These are phyloP conservation scores for Calonectria ilicicola DNA, from an alignment of 2,329 filamentous ascomycete genomes.

Conservation along the genomic window DNA sequence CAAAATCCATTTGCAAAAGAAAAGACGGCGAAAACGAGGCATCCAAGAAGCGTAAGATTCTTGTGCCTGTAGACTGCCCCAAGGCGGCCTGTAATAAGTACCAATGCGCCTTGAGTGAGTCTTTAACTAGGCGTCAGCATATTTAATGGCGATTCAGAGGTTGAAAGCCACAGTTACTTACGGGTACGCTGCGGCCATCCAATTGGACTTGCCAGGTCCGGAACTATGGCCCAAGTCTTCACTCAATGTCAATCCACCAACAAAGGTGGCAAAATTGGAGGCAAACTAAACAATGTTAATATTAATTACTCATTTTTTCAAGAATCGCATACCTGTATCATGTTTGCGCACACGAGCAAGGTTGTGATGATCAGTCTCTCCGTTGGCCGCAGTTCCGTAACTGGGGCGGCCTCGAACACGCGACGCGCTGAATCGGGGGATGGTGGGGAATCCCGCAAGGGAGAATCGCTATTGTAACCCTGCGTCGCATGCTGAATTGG, in stretches of 20 bases:
- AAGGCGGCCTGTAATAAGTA: slow-evolving; percentile 63
- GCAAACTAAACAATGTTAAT: slow-evolving; percentile 1
- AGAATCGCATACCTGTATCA: slow-evolving; percentile 1
- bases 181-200: slow-evolving; percentile 55
- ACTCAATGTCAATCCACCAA: slow-evolving; percentile 11
- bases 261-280: slow-evolving; percentile 19
- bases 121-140: slow-evolving; percentile 36
- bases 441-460: not conserved
- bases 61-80: slow-evolving; percentile 66
- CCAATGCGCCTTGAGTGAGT: slow-evolving; percentile 64
- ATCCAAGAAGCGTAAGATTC: slow-evolving; percentile 58
- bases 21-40: slow-evolving; percentile 55
- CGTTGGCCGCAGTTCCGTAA: not conserved
- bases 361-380: not conserved
- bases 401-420: slow-evolving; percentile 13
- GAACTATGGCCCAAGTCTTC: slow-evolving; percentile 16
- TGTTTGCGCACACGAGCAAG: slow-evolving; percentile 17
- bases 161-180: slow-evolving; percentile 27
- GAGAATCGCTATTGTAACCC: not conserved
- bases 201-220: slow-evolving; percentile 50
- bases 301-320: not conserved
- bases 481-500: not conserved
- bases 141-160: not conserved
- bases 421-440: not conserved
- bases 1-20: slow-evolving; percentile 59